Conservation (phyloP, 2,329 filamentous ascomycete species). For the Hypoxylon sp. region DNA sequence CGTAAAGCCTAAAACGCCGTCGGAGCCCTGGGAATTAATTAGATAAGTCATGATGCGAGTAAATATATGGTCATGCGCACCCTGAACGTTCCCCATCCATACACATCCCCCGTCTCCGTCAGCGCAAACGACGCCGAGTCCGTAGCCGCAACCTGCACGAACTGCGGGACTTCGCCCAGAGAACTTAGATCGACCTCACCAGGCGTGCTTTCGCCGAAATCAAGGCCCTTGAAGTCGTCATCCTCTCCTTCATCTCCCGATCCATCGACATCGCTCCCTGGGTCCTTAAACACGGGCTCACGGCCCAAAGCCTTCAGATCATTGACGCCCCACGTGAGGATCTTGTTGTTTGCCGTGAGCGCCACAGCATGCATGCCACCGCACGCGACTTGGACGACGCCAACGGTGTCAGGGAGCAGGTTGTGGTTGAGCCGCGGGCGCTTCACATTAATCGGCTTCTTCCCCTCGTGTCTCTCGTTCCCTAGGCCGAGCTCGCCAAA, state of each 20-base stretch:
- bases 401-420: conserved; percentile 67
- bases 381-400: conserved; percentile 80
- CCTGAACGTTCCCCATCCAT: conserved; percentile 87
- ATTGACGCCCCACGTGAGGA: conserved; percentile 89
- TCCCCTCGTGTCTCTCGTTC: conserved; percentile 69
- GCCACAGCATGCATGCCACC: conserved; percentile 87
- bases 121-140: conserved; percentile 83
- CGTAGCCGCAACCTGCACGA: conserved; percentile 74
- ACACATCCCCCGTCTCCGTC: conserved; percentile 80
- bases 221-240: conserved; percentile 56
- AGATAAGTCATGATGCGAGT: conserved; percentile 10
- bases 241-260: conserved; percentile 60
- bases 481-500: conserved; percentile 88
- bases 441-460: conserved; percentile 77
- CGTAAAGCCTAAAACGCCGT: conserved; percentile 57
- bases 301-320: conserved; percentile 85
- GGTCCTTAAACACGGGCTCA: conserved; percentile 55
- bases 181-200: conserved; percentile 64
- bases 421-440: conserved; percentile 77
- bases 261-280: conserved; percentile 64
- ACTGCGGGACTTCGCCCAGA: conserved; percentile 49
- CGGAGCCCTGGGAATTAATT: conserved; percentile 53
- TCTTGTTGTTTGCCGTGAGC: conserved; percentile 82
- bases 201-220: conserved; percentile 73
- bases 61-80: conserved; percentile 53